Evolutionary conservation across 768 basidiomycete species (phyloP), one percentile per base, ranked within the genome.

Genomic region (Cystobasidium onofrii): DNA sequence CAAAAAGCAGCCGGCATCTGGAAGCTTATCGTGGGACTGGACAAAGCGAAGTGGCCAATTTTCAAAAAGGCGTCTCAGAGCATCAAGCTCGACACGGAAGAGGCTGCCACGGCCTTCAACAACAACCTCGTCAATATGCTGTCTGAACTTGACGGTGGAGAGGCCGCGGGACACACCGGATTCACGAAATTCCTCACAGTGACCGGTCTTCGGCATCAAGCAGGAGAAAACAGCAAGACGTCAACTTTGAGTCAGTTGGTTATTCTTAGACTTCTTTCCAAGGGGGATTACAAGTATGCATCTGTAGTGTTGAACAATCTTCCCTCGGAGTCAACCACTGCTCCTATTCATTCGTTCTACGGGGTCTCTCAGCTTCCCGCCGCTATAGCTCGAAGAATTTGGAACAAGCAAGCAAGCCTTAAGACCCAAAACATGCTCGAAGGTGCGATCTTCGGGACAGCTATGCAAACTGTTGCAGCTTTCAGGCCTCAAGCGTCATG

Each of bases 1-100:
- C 88, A 86, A 78, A 88, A 86, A 0, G 84, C 87, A 0, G 84
- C 86, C 25, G 79, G 84, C n/a, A 86, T 87, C 0, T 94, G 92
- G 92, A 87, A 87, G 69, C 80, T 85, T n/a, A 79, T 92, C 1
- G 71, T 46, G 33, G 41, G 41, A 1, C 54, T 61, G 25, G 20
- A 33, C 57, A 39, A 31, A 18, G 29, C 4, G 4, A 23, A 3
- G 2, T 61, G 31, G 57, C 29, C 57, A 12, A 25, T 4, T 12
- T 61, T 39, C n/a, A 39, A 61, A 23, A n/a, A n/a, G n/a, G 29
- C 57, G 2, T 9, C 57, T 20, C 36, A 15, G 3, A 15, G 17
- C 7, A 4, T 18, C n/a, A 39, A 4, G 13, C 4, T 61, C 17
- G 63, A 10, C 7, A 43, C 29, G 4, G 25, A 36, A 27, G 12